Percentiles rank a stretch among this genome's conserved stretches.
These are phyloP conservation scores for Corymbia maculata DNA, from an alignment of 345 rosid species.

Conservation along the genomic window DNA sequence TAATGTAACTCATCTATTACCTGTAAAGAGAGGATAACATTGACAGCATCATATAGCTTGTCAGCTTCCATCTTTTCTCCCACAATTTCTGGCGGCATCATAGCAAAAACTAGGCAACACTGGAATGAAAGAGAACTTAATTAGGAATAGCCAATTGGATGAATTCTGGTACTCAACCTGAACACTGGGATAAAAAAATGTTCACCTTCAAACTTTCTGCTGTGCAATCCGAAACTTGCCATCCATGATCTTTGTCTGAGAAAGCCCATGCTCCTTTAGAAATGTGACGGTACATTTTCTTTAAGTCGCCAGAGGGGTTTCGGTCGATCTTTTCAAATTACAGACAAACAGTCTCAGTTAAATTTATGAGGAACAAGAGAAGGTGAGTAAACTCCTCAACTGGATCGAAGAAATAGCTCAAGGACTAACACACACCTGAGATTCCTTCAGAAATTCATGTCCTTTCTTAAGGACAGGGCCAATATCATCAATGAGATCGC, in stretches of 20 bases:
- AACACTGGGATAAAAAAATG: neutral
- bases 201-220: conserved; percentile 52
- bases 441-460: conserved; percentile 64
- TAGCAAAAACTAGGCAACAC: conserved; percentile 58
- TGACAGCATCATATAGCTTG: conserved; percentile 43
- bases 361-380: neutral
- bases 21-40: conserved; percentile 48
- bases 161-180: neutral
- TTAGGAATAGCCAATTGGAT: neutral
- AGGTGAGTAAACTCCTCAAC: neutral
- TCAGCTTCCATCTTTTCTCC: conserved; percentile 49
- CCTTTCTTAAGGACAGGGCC: conserved; percentile 53
- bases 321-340: conserved; percentile 15
- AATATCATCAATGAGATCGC: conserved; percentile 39
- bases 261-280: conserved; percentile 64
- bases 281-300: conserved; percentile 38
- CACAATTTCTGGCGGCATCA: conserved; percentile 61
- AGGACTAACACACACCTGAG: conserved; percentile 39
- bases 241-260: conserved; percentile 66
- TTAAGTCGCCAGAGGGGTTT: conserved; percentile 49
- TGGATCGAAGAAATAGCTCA: neutral
- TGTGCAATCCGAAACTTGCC: conserved; percentile 61
- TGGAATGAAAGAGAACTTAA: neutral
- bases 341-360: neutral
- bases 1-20: conserved; percentile 6